These are phyloP conservation scores for Flaveria trinervia DNA, from an alignment of 129 eudicot species.

Conservation along the genomic window DNA sequence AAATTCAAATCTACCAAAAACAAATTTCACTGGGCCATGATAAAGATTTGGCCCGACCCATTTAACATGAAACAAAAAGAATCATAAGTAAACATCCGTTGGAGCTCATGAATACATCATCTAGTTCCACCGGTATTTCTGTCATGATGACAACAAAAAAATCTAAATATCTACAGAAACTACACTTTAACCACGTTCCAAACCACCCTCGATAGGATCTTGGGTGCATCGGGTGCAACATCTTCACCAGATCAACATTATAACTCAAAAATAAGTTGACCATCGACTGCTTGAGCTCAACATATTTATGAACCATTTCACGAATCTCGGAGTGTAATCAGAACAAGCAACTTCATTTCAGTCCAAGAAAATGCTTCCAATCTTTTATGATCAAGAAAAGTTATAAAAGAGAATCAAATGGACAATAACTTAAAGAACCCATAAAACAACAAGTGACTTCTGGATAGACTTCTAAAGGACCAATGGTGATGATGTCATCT, in stretches of 20 bases:
- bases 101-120: background rate
- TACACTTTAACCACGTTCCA: slow-evolving; percentile 12
- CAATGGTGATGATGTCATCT: slow-evolving; percentile 6
- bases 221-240: background rate
- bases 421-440: slow-evolving; percentile 14
- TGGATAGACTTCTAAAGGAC: slow-evolving; percentile 2
- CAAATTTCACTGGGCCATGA: background rate
- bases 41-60: background rate
- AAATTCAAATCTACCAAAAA: background rate
- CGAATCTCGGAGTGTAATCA: slow-evolving; percentile 37
- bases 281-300: no score
- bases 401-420: slow-evolving; percentile 33
- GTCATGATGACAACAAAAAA: background rate
- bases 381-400: slow-evolving; percentile 41
- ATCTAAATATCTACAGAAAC: background rate
- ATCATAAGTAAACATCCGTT: background rate
- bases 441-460: slow-evolving; percentile 19
- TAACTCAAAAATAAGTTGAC: background rate
- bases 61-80: background rate
- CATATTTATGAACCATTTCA: background rate
- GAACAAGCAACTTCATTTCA: slow-evolving; percentile 38
- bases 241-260: slow-evolving; percentile 40
- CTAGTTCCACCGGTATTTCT: background rate
- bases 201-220: slow-evolving; percentile 31
- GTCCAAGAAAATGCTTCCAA: slow-evolving; percentile 44